Evolutionary conservation across 768 basidiomycete species (phyloP).

Genomic region (Lactarius deliciosus): DNA sequence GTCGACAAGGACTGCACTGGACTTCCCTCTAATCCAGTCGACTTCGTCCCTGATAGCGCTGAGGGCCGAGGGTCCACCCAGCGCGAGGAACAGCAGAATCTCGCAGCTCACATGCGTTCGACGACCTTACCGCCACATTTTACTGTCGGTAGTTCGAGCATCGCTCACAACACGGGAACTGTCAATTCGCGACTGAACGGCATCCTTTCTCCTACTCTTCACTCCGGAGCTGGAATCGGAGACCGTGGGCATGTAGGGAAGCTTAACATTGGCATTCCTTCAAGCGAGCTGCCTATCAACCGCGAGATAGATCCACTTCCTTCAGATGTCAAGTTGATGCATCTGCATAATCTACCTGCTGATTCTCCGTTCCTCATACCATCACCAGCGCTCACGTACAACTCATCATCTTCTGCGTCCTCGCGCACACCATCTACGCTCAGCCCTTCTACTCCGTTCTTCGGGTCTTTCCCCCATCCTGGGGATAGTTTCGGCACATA

Average conservation of each 20-base stretch:
- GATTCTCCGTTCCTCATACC: slow-evolving; percentile 52
- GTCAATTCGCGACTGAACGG: slow-evolving; percentile 24
- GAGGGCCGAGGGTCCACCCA: slow-evolving; percentile 13
- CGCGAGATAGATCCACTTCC: slow-evolving; percentile 15
- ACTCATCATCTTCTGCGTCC: slow-evolving; percentile 37
- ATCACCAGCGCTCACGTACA: slow-evolving; percentile 66
- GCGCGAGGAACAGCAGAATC: slow-evolving; percentile 27
- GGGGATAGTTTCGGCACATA: slow-evolving; percentile 36
- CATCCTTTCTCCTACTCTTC: slow-evolving; percentile 28
- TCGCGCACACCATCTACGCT: slow-evolving; percentile 62
- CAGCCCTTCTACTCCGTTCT: slow-evolving; percentile 72
- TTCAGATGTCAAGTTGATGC: slow-evolving; percentile 18
- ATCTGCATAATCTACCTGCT: slow-evolving; percentile 17
- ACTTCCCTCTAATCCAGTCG: slow-evolving; percentile 19
- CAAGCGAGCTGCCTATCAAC: slow-evolving; percentile 17
- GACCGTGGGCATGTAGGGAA: slow-evolving; percentile 17
- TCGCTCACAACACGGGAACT: slow-evolving; percentile 9
- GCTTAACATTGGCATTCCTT: slow-evolving; percentile 12
- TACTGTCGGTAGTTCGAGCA: slow-evolving; percentile 19
- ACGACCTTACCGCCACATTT: slow-evolving; percentile 30
- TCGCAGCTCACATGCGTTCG: slow-evolving; percentile 29
- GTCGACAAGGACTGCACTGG: slow-evolving; percentile 15
- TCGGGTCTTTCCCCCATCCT: slow-evolving; percentile 50
- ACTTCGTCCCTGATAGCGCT: slow-evolving; percentile 19
- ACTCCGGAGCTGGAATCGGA: slow-evolving; percentile 16